Evolutionary conservation across 2,329 filamentous ascomycete species (phyloP).

Genomic region (Cytospora piceicola): DNA sequence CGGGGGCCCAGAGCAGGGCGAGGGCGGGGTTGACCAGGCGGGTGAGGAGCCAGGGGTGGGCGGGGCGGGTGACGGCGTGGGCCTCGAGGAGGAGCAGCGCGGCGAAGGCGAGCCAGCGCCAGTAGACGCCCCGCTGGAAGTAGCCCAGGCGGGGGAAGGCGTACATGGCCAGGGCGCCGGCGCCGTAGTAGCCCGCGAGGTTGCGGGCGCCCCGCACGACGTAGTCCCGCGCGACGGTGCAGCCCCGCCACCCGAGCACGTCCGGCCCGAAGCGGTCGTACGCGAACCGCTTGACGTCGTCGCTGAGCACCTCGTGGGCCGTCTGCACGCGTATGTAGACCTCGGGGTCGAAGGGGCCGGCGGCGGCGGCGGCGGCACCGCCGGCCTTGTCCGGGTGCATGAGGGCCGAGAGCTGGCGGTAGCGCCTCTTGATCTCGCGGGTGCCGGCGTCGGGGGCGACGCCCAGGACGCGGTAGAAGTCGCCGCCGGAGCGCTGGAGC

Average conservation of each 20-base stretch:
- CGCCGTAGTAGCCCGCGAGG: conserved; percentile 64
- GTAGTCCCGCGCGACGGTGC: conserved; percentile 73
- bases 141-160: conserved; percentile 67
- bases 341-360: conserved; percentile 40
- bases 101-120: conserved; percentile 64
- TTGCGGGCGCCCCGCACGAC: conserved; percentile 65
- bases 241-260: conserved; percentile 67
- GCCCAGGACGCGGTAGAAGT: conserved; percentile 80
- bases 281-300: conserved; percentile 77
- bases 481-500: conserved; percentile 64
- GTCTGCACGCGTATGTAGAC: conserved; percentile 83
- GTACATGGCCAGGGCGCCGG: conserved; percentile 62
- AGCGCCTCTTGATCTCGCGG: conserved; percentile 78
- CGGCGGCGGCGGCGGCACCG: conserved; percentile 30
- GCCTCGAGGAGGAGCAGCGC: conserved; percentile 61
- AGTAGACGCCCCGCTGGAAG: conserved; percentile 68
- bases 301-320: conserved; percentile 80
- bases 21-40: conserved; percentile 50
- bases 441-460: conserved; percentile 72
- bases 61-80: conserved; percentile 58
- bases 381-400: conserved; percentile 82
- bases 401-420: conserved; percentile 72
- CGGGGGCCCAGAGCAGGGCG: conserved; percentile 43
- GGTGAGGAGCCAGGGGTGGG: conserved; percentile 51
- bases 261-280: conserved; percentile 88